Evolutionary conservation across 371 early-diverging fungal species (phyloP), one percentile per base, ranked within the genome.

Genomic region (Apophysomyces ossiformis): DNA sequence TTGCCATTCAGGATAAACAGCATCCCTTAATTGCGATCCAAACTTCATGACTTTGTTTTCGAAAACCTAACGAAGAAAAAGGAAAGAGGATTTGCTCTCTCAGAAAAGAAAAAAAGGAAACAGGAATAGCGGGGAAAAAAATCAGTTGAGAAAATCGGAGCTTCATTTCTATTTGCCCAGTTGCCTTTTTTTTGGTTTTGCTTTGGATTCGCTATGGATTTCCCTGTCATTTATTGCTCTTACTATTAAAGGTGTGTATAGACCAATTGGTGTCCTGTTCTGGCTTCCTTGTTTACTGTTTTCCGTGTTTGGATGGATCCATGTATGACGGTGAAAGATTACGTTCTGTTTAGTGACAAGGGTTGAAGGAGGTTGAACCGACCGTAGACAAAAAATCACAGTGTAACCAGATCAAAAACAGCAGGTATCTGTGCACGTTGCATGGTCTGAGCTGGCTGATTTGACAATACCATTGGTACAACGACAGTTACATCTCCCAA

Each of bases 1-100:
- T 58, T 87, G 85, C 95, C 98, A 99, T 69, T 95, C 96, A 12
- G 91, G 90, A 72, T 91, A 90, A 61, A 94, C 85, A 44, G 90
- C 85, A 43, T 91, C 90, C 66, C 87, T 84, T 36, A 97, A 85
- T 76, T 95, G 93, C 65, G 91, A 87, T 62, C 95, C 96, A 84
- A 97, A 99, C 86, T 96, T 96, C 99, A 99, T 99, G 63, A 59
- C 13, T 26, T 26, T 26, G 32, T 26, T 26, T 26, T 26, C 2
- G 32, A 26, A 26, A 26, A 26, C 32, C 32, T 26, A 26, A 26
- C 35, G 32, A 36, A 32, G n/a, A n/a, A 21, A 57, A 54, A 50
- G n/a, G 21, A 50, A 50, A 50, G 21, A 21, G 21, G 21, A 50
- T 16, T 21, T 21, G 54, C 21, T 50, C 21, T 50, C 54, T 21